phyloP scores from a whole-genome alignment of 169 alveolate species.

The Miamiensis avidus region DNA sequence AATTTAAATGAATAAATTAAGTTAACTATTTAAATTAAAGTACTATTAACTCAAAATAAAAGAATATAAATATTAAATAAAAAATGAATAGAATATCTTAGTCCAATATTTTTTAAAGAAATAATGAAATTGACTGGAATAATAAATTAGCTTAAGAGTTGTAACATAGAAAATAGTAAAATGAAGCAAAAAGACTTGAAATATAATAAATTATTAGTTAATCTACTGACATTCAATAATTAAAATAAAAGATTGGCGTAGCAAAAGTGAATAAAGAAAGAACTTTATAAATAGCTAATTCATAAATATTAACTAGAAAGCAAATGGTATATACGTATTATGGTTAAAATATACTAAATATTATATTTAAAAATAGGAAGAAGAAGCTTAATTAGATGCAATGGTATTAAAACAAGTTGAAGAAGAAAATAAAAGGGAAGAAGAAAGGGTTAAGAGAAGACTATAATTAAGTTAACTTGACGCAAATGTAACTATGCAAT shows the following conservation, averaged over 20 bases:
- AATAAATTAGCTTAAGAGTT: neutral
- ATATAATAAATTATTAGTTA: too few species aligned
- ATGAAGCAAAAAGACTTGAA: neutral
- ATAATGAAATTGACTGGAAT: neutral
- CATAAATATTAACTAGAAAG: neutral
- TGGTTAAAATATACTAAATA: too few species aligned
- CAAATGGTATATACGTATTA: neutral
- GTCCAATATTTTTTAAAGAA: neutral
- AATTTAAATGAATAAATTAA: too few species aligned
- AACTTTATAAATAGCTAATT: neutral
- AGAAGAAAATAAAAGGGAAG: neutral
- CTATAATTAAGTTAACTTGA: neutral
- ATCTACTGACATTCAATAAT: neutral
- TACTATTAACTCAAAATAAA: too few species aligned
- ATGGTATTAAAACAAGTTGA: neutral
- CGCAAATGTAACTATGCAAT: neutral
- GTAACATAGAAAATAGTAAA: neutral
- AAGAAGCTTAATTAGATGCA: neutral
- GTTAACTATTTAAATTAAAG: too few species aligned
- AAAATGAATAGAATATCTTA: too few species aligned
- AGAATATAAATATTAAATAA: too few species aligned
- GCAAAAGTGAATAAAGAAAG: neutral
- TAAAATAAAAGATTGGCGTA: too few species aligned
- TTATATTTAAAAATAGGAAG: neutral
- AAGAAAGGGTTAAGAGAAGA: neutral